Evolutionary conservation across 306 rosid species (phyloP), one percentile per base, ranked within the genome.

Genomic region (Ammopiptanthus mongolicus): DNA sequence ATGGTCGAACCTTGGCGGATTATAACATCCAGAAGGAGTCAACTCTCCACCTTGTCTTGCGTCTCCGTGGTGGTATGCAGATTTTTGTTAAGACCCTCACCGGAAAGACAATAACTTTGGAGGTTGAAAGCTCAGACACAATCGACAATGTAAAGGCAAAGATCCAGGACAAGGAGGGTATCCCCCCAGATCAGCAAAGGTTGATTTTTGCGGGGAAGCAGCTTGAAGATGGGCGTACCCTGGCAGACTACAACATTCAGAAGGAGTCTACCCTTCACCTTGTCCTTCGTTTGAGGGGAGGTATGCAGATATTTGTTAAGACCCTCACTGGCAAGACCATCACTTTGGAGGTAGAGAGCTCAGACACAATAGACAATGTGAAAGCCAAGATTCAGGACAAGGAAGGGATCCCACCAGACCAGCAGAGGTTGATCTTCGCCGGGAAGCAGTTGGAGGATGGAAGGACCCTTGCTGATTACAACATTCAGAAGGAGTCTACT

Each of bases 11-110:
- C 5, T 0, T 75, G 9, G 79, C 79, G 1, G 79, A 75, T 23
- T 75, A 75, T 6, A 75, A 75, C 33, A 75, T 75, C 1, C 79
- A 75, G 41, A 75, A 75, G 0, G 79, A 74, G 1, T 74, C 79
- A 0, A 74, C 71, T 0, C 71, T 74, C n/a, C 79, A 74, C 14
- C n/a, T 74, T 15, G 79, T 74, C 4, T 7, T 74, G 1, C 62
- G 78, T 2, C 78, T 74, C 1, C 78, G 78, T 5, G 78, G 78
- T 47, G 78, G 78, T 1, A 74, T 74, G 78, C 78, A 74, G 14
- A 74, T 74, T 1, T 74, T 74, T 12, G 78, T 74, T 3, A 74
- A 74, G 25, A 74, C 78, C 12, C 62, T 74, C 0, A 74, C 78
- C 0, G 78, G 78, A 2, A 74, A 74, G 62, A 74, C 78, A 0